Conservation (phyloP, 2,329 filamentous ascomycete genomes). For the Pseudocercospora fijiensis region DNA sequence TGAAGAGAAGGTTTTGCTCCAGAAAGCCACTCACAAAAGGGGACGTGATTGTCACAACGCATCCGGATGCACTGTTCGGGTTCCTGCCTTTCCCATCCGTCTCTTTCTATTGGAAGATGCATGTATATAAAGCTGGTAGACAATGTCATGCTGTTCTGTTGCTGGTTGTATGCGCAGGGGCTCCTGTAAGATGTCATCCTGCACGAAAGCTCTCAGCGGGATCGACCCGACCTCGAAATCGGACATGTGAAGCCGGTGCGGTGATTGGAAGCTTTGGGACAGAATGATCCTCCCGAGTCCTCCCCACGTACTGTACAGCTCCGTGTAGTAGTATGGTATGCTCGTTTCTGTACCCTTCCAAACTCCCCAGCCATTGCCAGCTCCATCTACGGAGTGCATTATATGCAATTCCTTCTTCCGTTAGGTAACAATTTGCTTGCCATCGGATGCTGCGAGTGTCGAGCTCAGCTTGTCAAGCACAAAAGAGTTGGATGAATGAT, state of each 20-base stretch:
- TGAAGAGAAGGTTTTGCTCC: background rate
- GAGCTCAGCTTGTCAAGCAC: background rate
- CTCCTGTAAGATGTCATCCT: background rate
- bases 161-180: background rate
- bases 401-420: too few species aligned
- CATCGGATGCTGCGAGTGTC: background rate
- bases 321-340: too few species aligned
- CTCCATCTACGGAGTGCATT: too few species aligned
- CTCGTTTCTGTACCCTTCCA: too few species aligned
- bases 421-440: background rate
- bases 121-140: background rate
- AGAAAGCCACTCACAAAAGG: background rate
- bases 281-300: background rate
- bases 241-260: background rate
- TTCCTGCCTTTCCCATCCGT: background rate
- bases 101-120: background rate
- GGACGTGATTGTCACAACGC: background rate
- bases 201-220: background rate
- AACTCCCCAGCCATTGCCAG: too few species aligned
- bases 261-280: background rate
- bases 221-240: background rate
- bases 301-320: too few species aligned
- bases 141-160: background rate
- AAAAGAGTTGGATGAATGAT: background rate
- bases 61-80: background rate